These are phyloP conservation scores for Kazachstania bromeliacearum DNA, from an alignment of 805 yeast genomes.

Conservation along the genomic window DNA sequence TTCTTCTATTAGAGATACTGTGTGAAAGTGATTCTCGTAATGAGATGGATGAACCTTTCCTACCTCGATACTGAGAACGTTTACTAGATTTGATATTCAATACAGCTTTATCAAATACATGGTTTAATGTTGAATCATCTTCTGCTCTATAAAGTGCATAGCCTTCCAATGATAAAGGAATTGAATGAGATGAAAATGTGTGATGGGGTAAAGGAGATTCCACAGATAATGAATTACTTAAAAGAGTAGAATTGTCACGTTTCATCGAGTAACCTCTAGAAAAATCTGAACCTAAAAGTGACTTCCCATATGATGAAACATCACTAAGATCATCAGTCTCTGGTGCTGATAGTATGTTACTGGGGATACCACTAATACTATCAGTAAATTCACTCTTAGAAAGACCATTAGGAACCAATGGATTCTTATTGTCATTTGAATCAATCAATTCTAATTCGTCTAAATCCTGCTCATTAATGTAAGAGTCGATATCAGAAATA, in stretches of 20 bases:
- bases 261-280: slow-evolving; percentile 15
- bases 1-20: slow-evolving; percentile 8
- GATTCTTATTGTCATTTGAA: slow-evolving; percentile 6
- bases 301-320: slow-evolving; percentile 29
- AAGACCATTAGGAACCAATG: no score
- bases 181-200: slow-evolving; percentile 18
- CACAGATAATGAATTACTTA: slow-evolving; percentile 10
- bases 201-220: slow-evolving; percentile 16
- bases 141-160: slow-evolving; percentile 19
- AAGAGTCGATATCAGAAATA: slow-evolving; percentile 26
- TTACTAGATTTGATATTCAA: slow-evolving; percentile 11
- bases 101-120: slow-evolving; percentile 20
- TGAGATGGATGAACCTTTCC: slow-evolving; percentile 4
- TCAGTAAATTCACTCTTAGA: slow-evolving; percentile 1
- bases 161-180: slow-evolving; percentile 17
- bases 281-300: slow-evolving; percentile 28
- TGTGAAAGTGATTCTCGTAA: slow-evolving; percentile 6
- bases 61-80: slow-evolving; percentile 8
- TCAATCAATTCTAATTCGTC: slow-evolving; percentile 16
- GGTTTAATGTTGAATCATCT: slow-evolving; percentile 20
- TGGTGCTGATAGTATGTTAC: slow-evolving; percentile 4
- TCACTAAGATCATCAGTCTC: slow-evolving; percentile 10
- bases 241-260: slow-evolving; percentile 7
- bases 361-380: slow-evolving; percentile 3
- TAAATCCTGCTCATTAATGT: slow-evolving; percentile 26